A percentile compares a stretch with the other conserved stretches of the same genome.
phyloP scores from a whole-genome alignment of 345 rosid genomes.

The Stellera chamaejasme region DNA sequence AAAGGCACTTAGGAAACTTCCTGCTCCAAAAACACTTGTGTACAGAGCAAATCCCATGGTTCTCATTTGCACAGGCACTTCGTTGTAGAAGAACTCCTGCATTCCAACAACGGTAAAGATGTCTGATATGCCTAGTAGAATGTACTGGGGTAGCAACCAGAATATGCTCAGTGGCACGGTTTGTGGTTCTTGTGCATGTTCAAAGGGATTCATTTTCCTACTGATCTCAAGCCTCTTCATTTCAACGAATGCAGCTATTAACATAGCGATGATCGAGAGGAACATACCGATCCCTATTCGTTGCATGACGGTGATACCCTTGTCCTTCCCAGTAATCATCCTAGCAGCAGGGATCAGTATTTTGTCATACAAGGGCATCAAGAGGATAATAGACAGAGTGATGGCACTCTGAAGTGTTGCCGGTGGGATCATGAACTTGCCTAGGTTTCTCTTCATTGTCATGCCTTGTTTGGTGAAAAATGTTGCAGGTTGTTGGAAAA shows the following conservation, averaged over 20 bases:
- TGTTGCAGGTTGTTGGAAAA: conserved; percentile 81
- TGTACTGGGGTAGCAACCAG: conserved; percentile 84
- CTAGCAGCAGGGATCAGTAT: conserved; percentile 50
- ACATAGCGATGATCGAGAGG: conserved; percentile 72
- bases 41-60: conserved; percentile 90
- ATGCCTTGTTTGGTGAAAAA: conserved; percentile 93
- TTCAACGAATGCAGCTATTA: conserved; percentile 78
- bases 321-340: conserved; percentile 29
- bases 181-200: conserved; percentile 6
- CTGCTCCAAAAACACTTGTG: conserved; percentile 90
- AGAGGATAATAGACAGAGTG: conserved; percentile 75
- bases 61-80: conserved; percentile 80
- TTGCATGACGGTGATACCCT: conserved; percentile 58
- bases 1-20: conserved; percentile 78
- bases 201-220: conserved; percentile 13
- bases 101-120: conserved; percentile 92
- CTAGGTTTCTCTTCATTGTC: conserved; percentile 71
- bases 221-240: conserved; percentile 45
- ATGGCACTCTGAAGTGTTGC: conserved; percentile 89
- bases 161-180: conserved; percentile 56
- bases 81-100: conserved; percentile 95
- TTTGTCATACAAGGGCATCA: conserved; percentile 76
- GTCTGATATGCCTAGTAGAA: conserved; percentile 75
- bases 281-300: conserved; percentile 93
- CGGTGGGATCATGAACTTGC: conserved; percentile 79